Conservation (phyloP, 257 asterid genomes). For the Solanum etuberosum region DNA sequence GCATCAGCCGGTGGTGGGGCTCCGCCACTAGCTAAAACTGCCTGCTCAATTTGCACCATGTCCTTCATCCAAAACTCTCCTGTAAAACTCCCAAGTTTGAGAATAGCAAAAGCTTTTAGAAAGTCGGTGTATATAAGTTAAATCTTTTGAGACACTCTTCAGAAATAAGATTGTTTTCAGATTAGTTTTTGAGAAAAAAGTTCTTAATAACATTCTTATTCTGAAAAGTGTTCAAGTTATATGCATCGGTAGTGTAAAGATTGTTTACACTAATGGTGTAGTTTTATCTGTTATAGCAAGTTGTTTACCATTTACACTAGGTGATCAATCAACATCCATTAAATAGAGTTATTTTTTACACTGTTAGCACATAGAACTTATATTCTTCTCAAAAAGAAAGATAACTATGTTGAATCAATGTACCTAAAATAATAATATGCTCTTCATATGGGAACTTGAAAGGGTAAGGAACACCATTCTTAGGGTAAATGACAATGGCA, state of each 20-base stretch:
- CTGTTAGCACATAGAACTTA: not conserved
- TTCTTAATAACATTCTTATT: not conserved
- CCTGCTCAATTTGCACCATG: constrained; percentile 27
- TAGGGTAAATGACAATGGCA: constrained; percentile 49
- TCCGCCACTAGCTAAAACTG: constrained; percentile 44
- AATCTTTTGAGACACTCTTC: not conserved
- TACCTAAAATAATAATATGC: constrained; percentile 43
- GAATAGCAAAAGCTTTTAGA: not conserved
- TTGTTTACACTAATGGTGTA: not conserved
- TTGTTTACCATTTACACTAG: not conserved
- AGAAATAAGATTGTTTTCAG: not conserved
- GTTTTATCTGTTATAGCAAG: not conserved
- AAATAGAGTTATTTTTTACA: not conserved
- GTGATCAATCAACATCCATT: not conserved
- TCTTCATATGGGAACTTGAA: constrained; percentile 42
- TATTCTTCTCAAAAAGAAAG: not conserved
- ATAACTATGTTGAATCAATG: not conserved
- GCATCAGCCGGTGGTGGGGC: constrained; percentile 43
- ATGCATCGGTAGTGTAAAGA: not conserved
- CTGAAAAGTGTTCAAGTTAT: not conserved
- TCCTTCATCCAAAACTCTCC: constrained; percentile 60
- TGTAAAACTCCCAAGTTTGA: not conserved
- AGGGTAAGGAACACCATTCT: constrained; percentile 45
- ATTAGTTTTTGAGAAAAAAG: not conserved
- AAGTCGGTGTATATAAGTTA: not conserved